A percentile compares a stretch with the other conserved stretches of the same genome.
phyloP scores from a whole-genome alignment of 768 basidiomycete species.

The Leccinum sublutescens region DNA sequence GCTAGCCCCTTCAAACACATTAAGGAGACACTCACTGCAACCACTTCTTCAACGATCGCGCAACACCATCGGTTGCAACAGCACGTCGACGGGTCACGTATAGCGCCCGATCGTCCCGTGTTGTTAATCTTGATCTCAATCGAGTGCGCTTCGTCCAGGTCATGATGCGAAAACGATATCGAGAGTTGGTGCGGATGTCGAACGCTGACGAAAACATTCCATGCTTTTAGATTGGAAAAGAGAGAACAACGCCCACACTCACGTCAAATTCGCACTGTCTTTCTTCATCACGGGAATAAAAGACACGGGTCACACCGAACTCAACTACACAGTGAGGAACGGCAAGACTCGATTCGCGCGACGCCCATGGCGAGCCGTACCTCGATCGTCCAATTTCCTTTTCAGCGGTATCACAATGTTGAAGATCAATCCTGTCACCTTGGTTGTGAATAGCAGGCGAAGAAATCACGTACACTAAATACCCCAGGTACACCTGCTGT shows the following conservation, averaged over 20 bases:
- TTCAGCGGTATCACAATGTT: background rate
- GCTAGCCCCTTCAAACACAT: background rate
- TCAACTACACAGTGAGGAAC: slow-evolving; percentile 52
- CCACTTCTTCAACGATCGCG: slow-evolving; percentile 41
- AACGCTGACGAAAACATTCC: slow-evolving; percentile 51
- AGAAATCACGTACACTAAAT: background rate
- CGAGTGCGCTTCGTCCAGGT: slow-evolving; percentile 75
- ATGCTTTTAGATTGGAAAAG: background rate
- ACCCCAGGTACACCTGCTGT: slow-evolving; percentile 43
- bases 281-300: slow-evolving; percentile 54
- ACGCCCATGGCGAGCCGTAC: slow-evolving; percentile 50
- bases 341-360: slow-evolving; percentile 32
- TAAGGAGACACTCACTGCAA: slow-evolving; percentile 42
- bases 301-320: slow-evolving; percentile 47
- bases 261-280: slow-evolving; percentile 49
- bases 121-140: slow-evolving; percentile 72
- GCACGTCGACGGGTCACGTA: slow-evolving; percentile 66
- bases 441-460: background rate
- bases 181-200: slow-evolving; percentile 59
- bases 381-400: slow-evolving; percentile 60
- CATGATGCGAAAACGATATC: slow-evolving; percentile 54
- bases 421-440: background rate
- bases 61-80: slow-evolving; percentile 68
- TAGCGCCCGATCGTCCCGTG: slow-evolving; percentile 61
- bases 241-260: slow-evolving; percentile 6